A percentile compares a stretch with the other conserved stretches of the same genome.
These are phyloP conservation scores for Candida gorgasii DNA, from an alignment of 805 yeast genomes.

Conservation along the genomic window DNA sequence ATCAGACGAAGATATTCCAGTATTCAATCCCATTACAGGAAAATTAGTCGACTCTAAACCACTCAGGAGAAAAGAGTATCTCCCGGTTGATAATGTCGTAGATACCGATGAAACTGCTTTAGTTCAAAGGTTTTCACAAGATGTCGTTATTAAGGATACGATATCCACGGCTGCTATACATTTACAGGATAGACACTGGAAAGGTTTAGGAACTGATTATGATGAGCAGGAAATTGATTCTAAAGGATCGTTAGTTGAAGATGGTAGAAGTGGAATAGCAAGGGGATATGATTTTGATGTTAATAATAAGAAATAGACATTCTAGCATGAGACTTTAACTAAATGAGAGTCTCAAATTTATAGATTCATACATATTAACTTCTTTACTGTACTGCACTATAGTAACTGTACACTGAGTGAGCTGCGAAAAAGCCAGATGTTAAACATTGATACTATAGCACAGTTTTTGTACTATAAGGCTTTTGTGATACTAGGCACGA, in stretches of 20 bases:
- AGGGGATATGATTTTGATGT: constrained; percentile 65
- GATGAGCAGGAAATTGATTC: constrained; percentile 35
- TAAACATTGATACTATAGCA: constrained; percentile 1
- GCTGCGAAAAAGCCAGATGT: neutral
- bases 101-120: constrained; percentile 34
- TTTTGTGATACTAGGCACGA: neutral
- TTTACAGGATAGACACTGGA: constrained; percentile 77
- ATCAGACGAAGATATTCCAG: constrained; percentile 62
- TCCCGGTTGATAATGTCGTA: constrained; percentile 46
- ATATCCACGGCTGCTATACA: constrained; percentile 85
- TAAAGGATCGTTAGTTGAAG: constrained; percentile 79
- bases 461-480: neutral
- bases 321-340: no score
- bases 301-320: neutral
- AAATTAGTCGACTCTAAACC: constrained; percentile 72
- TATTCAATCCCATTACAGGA: constrained; percentile 89
- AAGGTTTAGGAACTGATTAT: constrained; percentile 89
- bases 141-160: constrained; percentile 70
- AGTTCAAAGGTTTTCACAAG: constrained; percentile 56
- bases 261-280: constrained; percentile 87
- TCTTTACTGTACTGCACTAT: no score
- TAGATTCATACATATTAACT: no score
- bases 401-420: no score
- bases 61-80: constrained; percentile 61
- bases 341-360: no score